Conservation (phyloP, 1,284 basidiomycete species). For the Pholiota adiposa region DNA sequence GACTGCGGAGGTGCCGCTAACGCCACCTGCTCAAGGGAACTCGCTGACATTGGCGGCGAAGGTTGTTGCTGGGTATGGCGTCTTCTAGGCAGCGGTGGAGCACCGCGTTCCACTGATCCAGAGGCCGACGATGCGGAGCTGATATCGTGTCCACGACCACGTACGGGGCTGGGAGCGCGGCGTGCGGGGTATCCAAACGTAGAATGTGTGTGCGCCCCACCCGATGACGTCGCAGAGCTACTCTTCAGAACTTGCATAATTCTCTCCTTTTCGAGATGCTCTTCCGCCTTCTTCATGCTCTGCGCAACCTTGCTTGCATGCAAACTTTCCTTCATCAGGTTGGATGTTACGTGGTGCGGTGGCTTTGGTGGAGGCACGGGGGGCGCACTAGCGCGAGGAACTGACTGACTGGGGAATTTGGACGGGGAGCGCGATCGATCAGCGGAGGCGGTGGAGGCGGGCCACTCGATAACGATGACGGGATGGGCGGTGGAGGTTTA, state of each 20-base stretch:
- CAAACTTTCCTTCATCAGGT: constrained; percentile 70
- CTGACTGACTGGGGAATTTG: constrained; percentile 7
- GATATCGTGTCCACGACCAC: background rate
- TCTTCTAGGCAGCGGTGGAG: constrained; percentile 35
- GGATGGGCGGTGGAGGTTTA: constrained; percentile 28
- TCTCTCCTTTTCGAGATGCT: constrained; percentile 69
- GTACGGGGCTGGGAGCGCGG: background rate
- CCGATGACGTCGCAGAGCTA: too few relatives aligned
- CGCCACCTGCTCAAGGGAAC: constrained; percentile 48
- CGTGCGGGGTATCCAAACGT: background rate
- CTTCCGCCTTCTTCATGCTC: constrained; percentile 67
- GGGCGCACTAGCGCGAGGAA: constrained; percentile 33
- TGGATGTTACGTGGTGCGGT: constrained; percentile 50
- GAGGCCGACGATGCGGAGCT: constrained; percentile 22
- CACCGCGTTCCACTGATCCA: constrained; percentile 13
- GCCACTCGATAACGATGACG: constrained; percentile 6
- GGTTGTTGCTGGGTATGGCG: constrained; percentile 23
- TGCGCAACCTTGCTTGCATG: constrained; percentile 72
- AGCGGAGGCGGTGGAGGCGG: constrained; percentile 30
- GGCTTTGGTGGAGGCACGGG: constrained; percentile 28
- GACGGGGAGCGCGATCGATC: constrained; percentile 23
- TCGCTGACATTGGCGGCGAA: constrained; percentile 43
- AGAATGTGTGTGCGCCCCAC: too few relatives aligned
- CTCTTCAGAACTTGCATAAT: constrained; percentile 72
- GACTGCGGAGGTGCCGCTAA: constrained; percentile 42